phyloP scores from a whole-genome alignment of 164 flowering plant genomes.

The Paratinospora sagittata region DNA sequence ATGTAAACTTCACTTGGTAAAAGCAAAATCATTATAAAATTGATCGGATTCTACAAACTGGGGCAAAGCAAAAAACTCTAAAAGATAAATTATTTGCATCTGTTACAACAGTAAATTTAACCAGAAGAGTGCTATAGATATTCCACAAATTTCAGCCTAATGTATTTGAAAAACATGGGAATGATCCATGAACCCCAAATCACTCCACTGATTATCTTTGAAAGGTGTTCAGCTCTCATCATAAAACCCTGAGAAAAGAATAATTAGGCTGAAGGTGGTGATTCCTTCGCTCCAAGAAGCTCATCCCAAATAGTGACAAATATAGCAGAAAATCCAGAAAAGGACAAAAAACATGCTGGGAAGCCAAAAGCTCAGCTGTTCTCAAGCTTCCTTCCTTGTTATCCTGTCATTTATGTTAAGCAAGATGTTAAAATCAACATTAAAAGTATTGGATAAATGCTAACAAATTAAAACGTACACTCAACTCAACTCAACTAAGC shows the following conservation, averaged over 20 bases:
- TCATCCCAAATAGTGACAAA: background rate
- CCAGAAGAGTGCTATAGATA: too few species aligned
- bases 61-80: too few species aligned
- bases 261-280: background rate
- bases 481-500: too few species aligned
- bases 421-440: background rate
- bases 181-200: background rate
- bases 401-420: conserved; percentile 47
- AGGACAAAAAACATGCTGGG: background rate
- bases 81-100: too few species aligned
- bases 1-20: too few species aligned
- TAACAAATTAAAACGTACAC: background rate
- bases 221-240: background rate
- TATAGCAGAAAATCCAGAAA: background rate
- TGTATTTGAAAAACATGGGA: background rate
- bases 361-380: background rate
- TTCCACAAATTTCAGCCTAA: too few species aligned
- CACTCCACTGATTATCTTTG: background rate
- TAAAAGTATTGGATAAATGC: background rate
- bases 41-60: too few species aligned
- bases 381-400: conserved; percentile 90
- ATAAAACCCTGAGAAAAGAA: too few species aligned
- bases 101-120: too few species aligned
- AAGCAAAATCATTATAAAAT: too few species aligned
- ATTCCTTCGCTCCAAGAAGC: background rate